Percentiles rank a stretch among this genome's conserved stretches.
These are phyloP conservation scores for Ogataea pini DNA, from an alignment of 805 yeast species.

Conservation along the genomic window DNA sequence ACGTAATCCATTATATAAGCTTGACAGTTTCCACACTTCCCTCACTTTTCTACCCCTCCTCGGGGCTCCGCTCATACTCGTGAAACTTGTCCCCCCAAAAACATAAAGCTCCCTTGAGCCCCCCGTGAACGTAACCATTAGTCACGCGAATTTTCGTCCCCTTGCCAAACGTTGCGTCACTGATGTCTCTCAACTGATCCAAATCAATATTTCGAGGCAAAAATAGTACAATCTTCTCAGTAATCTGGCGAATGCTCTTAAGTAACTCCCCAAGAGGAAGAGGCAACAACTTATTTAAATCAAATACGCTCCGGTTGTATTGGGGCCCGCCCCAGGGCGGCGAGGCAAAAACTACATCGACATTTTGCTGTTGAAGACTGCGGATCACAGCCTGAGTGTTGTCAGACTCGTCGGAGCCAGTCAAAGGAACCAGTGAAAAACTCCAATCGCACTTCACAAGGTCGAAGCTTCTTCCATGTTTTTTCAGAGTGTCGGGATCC, in stretches of 20 bases:
- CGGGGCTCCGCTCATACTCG: slow-evolving; percentile 20
- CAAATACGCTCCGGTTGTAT: slow-evolving; percentile 50
- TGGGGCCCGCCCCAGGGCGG: slow-evolving; percentile 90
- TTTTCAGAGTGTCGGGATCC: slow-evolving; percentile 39
- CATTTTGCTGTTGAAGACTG: slow-evolving; percentile 15
- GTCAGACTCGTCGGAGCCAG: slow-evolving; percentile 7
- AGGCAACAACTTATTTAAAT: slow-evolving; percentile 50
- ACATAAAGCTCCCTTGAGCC: slow-evolving; percentile 55
- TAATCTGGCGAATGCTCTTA: slow-evolving; percentile 40
- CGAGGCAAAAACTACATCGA: slow-evolving; percentile 66
- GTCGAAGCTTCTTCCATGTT: slow-evolving; percentile 53
- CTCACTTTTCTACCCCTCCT: no score
- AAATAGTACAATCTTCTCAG: slow-evolving; percentile 56
- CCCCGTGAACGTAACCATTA: slow-evolving; percentile 42
- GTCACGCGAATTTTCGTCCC: slow-evolving; percentile 47
- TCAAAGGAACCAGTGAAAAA: slow-evolving; percentile 8
- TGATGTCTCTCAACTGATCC: slow-evolving; percentile 49
- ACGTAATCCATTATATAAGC: background rate
- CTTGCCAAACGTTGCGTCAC: slow-evolving; percentile 47
- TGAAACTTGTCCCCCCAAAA: slow-evolving; percentile 58
- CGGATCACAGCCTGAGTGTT: slow-evolving; percentile 15
- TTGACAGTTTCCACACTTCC: no score
- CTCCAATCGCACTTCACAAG: slow-evolving; percentile 19
- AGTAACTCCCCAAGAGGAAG: slow-evolving; percentile 48
- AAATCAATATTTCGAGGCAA: slow-evolving; percentile 63